Conservation (phyloP, 2,329 filamentous ascomycete species). For the Fusarium secorum region DNA sequence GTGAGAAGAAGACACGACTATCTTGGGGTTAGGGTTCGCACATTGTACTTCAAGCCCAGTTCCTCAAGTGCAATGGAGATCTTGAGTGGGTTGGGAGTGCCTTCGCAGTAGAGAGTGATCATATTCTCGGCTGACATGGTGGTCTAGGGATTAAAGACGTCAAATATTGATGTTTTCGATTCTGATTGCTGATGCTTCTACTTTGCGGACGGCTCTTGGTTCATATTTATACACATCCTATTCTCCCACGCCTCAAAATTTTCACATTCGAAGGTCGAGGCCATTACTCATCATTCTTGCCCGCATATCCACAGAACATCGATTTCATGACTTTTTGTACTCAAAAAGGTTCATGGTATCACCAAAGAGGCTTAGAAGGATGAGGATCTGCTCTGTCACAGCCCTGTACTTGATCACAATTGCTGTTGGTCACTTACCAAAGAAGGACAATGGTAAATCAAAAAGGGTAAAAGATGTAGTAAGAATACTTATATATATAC, state of each 20-base stretch:
- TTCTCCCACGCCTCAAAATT: not conserved
- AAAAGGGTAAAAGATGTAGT: not conserved
- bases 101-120: slow-evolving; percentile 81
- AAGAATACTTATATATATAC: accelerated
- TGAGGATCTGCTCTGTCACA: not conserved
- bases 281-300: not conserved
- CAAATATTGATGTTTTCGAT: not conserved
- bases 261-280: not conserved
- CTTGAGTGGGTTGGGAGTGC: slow-evolving; percentile 91
- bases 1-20: not conserved
- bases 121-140: slow-evolving; percentile 41
- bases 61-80: slow-evolving; percentile 86
- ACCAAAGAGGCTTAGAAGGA: not conserved
- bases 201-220: not conserved
- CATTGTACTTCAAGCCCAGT: slow-evolving; percentile 79
- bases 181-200: not conserved
- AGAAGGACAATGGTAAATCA: not conserved
- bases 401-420: not conserved
- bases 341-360: not conserved
- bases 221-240: slow-evolving; percentile 1
- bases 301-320: not conserved
- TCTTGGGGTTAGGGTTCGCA: slow-evolving; percentile 35
- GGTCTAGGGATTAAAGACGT: not conserved
- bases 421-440: not conserved
- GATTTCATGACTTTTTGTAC: not conserved